Conservation (phyloP, 768 basidiomycete species). For the Calocybe gangraenosa region DNA sequence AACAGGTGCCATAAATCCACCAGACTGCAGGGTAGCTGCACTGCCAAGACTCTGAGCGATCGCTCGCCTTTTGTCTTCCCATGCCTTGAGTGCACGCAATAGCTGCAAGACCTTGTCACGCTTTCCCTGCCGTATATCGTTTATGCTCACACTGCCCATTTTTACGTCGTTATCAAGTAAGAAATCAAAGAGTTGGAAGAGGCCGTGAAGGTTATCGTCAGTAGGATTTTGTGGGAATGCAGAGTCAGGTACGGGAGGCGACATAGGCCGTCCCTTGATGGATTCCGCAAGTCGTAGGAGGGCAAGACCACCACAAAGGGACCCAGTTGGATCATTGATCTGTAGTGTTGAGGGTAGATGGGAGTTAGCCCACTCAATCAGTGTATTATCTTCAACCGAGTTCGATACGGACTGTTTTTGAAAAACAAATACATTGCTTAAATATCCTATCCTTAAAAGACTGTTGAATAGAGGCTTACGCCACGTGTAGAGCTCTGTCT, state of each 20-base stretch:
- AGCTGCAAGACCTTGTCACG: slow-evolving; percentile 79
- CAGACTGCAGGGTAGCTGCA: slow-evolving; percentile 28
- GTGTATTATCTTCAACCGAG: slow-evolving; percentile 35
- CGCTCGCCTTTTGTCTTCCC: slow-evolving; percentile 73
- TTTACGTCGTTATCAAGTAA: slow-evolving; percentile 88
- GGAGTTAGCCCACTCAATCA: slow-evolving; percentile 88
- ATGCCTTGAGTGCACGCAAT: slow-evolving; percentile 66
- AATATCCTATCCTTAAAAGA: slow-evolving; percentile 2
- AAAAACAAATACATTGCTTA: neutral
- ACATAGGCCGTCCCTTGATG: slow-evolving; percentile 60
- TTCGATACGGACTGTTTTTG: slow-evolving; percentile 2
- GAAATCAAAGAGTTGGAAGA: slow-evolving; percentile 90
- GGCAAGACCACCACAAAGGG: slow-evolving; percentile 65
- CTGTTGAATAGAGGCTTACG: slow-evolving; percentile 22
- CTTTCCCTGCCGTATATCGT: slow-evolving; percentile 83
- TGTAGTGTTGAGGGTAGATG: slow-evolving; percentile 66
- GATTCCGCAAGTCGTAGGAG: slow-evolving; percentile 85
- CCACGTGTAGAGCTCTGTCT: slow-evolving; percentile 30
- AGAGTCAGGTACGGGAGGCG: slow-evolving; percentile 72
- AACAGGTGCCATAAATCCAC: slow-evolving; percentile 30
- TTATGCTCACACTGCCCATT: slow-evolving; percentile 90
- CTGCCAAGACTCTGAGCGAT: slow-evolving; percentile 51
- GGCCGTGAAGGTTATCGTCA: slow-evolving; percentile 82
- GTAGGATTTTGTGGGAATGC: slow-evolving; percentile 65
- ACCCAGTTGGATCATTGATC: slow-evolving; percentile 41